Evolutionary conservation across 768 basidiomycete species (phyloP).

Genomic region (Sistotremastrum niveocremeum): DNA sequence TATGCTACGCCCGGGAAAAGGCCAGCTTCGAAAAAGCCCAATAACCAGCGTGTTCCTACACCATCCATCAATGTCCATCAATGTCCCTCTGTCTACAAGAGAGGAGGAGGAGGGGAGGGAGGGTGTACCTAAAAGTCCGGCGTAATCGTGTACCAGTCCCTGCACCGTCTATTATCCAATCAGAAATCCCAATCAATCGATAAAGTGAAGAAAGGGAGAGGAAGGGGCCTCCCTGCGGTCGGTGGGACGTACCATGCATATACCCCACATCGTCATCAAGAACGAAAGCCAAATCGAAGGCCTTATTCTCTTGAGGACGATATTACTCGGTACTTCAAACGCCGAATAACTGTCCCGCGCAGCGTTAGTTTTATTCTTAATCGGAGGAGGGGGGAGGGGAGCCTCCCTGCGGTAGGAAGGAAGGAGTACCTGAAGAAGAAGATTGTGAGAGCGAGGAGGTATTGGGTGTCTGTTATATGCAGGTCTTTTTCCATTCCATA

Average conservation of each 20-base stretch:
- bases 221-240: not conserved
- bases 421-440: slow-evolving; percentile 55
- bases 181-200: not conserved
- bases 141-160: slow-evolving; percentile 46
- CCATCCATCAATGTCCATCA: not conserved
- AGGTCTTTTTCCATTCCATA: slow-evolving; percentile 45
- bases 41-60: slow-evolving; percentile 19
- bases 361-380: too few species aligned
- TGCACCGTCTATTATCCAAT: slow-evolving; percentile 37
- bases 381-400: too few species aligned
- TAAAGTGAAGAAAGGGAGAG: not conserved
- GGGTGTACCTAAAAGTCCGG: slow-evolving; percentile 43
- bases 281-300: slow-evolving; percentile 54
- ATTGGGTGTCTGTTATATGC: slow-evolving; percentile 48
- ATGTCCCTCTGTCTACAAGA: not conserved
- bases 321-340: slow-evolving; percentile 58
- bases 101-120: not conserved
- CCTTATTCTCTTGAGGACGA: slow-evolving; percentile 40
- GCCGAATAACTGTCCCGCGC: too few species aligned
- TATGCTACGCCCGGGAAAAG: slow-evolving; percentile 42
- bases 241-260: slow-evolving; percentile 23
- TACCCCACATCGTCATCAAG: slow-evolving; percentile 28
- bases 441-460: slow-evolving; percentile 52
- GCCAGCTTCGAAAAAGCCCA: slow-evolving; percentile 42
- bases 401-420: too few species aligned